A percentile compares a stretch with the other conserved stretches of the same genome.
phyloP scores from a whole-genome alignment of 495 filamentous ascomycete species.

The Xylaria longipes region DNA sequence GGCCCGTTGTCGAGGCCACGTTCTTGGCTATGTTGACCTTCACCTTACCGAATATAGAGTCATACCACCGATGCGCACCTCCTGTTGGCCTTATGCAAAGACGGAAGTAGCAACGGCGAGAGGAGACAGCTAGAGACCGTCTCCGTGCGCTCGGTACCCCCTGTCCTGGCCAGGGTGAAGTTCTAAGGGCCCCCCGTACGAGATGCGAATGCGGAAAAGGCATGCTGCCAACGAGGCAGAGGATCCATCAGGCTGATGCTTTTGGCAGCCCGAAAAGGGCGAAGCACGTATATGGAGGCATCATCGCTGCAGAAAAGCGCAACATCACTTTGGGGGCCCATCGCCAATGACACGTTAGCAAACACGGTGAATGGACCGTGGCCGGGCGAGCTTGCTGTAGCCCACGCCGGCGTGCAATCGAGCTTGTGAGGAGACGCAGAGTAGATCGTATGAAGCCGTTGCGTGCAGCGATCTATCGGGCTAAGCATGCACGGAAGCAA shows the following conservation, averaged over 20 bases:
- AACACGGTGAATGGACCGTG: neutral
- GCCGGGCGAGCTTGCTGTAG: neutral
- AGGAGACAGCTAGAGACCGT: neutral
- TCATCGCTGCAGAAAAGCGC: neutral
- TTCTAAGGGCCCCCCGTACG: neutral
- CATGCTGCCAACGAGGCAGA: constrained; percentile 25
- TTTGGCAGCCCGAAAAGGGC: constrained; percentile 19
- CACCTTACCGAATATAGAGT: constrained; percentile 6
- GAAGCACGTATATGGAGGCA: constrained; percentile 22
- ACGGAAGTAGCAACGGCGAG: neutral
- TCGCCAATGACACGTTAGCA: constrained; percentile 11
- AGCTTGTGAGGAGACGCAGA: neutral
- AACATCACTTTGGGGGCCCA: constrained; percentile 15
- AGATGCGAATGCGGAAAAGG: neutral
- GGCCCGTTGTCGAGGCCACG: constrained; percentile 32
- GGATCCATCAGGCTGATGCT: constrained; percentile 15
- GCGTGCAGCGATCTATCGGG: neutral
- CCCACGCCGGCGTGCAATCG: neutral
- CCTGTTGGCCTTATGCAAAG: neutral
- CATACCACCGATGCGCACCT: neutral
- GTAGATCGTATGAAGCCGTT: constrained; percentile 27
- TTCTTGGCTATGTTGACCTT: constrained; percentile 19
- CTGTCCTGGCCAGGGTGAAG: neutral
- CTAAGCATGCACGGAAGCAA: constrained; percentile 3
- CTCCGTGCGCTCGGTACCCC: neutral